phyloP scores from a whole-genome alignment of 345 rosid species.

The Jatropha curcas region DNA sequence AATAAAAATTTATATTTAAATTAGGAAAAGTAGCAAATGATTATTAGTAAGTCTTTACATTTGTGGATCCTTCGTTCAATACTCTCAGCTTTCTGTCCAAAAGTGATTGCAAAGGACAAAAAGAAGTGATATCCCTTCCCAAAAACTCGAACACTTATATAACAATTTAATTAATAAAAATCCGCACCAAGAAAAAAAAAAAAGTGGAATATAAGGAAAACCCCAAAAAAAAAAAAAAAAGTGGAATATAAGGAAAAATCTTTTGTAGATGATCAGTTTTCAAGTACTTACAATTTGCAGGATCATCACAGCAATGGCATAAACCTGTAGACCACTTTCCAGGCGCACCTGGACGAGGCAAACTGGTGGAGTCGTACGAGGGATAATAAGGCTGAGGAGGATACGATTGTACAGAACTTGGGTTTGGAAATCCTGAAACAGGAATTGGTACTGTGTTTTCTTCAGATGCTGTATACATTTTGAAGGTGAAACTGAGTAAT shows the following conservation, averaged over 20 bases:
- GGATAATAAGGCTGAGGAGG: neutral
- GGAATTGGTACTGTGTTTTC: neutral
- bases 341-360: neutral
- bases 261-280: neutral
- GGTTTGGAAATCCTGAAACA: conserved; percentile 4
- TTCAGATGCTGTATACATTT: conserved; percentile 6
- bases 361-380: neutral
- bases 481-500: neutral
- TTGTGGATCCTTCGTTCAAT: too few relatives aligned
- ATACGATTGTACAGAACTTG: neutral
- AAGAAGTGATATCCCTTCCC: too few relatives aligned
- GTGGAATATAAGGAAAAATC: neutral
- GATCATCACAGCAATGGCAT: conserved; percentile 40
- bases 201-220: neutral
- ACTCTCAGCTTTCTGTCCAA: too few relatives aligned
- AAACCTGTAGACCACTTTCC: conserved; percentile 29
- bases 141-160: too few relatives aligned
- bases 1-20: too few relatives aligned
- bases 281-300: conserved; percentile 20
- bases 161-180: too few relatives aligned
- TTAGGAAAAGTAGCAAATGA: too few relatives aligned
- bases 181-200: too few relatives aligned
- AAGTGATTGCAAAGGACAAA: too few relatives aligned
- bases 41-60: too few relatives aligned
- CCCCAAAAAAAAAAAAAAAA: neutral